Percentiles rank a stretch among this genome's conserved stretches.
Conservation (phyloP, 192 early-diverging fungal species). For the Mortierella antarctica region DNA sequence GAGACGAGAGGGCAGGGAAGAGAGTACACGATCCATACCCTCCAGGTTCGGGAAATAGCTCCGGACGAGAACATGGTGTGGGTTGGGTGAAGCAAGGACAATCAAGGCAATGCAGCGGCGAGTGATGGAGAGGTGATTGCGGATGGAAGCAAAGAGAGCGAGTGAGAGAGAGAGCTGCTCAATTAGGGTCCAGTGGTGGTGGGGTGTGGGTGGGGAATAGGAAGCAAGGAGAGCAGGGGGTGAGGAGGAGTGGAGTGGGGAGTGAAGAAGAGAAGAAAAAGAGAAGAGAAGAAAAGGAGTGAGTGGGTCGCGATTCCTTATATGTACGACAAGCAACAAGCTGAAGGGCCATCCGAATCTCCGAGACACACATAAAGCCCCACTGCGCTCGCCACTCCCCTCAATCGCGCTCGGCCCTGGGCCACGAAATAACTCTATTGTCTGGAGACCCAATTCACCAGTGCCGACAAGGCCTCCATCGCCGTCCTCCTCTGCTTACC, state of each 20-base stretch:
- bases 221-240: neutral
- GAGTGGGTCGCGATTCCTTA: neutral
- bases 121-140: neutral
- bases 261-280: neutral
- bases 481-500: too few species aligned
- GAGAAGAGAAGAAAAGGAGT: too few species aligned
- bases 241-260: neutral
- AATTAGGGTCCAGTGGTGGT: too few species aligned
- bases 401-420: too few species aligned
- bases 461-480: too few species aligned
- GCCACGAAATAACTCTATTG: too few species aligned
- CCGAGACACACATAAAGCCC: too few species aligned
- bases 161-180: slow-evolving; percentile 2
- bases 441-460: too few species aligned
- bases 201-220: neutral
- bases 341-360: too few species aligned
- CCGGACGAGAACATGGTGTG: slow-evolving; percentile 50
- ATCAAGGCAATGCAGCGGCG: neutral
- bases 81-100: neutral
- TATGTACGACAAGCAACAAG: slow-evolving; percentile 2
- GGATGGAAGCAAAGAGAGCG: neutral
- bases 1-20: too few species aligned
- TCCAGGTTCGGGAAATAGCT: slow-evolving; percentile 54
- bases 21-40: slow-evolving; percentile 11
- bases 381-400: too few species aligned